These are phyloP conservation scores for Candida pini DNA, from an alignment of 805 yeast genomes.

Conservation along the genomic window DNA sequence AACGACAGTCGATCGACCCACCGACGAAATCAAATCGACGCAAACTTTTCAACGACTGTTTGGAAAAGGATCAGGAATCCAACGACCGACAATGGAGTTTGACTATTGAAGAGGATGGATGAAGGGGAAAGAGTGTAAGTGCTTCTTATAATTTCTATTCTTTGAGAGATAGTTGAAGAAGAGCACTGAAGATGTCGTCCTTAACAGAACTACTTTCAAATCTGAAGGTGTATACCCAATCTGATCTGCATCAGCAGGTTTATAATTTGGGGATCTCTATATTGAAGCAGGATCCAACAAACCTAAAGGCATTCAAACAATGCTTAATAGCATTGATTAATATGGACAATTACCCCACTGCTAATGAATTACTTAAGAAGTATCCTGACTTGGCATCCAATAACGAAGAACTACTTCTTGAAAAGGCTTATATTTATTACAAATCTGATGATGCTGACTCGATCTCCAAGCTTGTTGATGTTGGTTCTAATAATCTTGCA, in stretches of 20 bases:
- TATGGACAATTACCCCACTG: conserved; percentile 49
- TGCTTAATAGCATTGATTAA: conserved; percentile 57
- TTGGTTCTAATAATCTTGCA: conserved; percentile 28
- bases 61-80: too few species aligned
- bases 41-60: too few species aligned
- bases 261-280: conserved; percentile 25
- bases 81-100: too few species aligned
- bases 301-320: conserved; percentile 28
- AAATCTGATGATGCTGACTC: conserved; percentile 34
- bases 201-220: conserved; percentile 29
- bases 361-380: conserved; percentile 36
- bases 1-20: too few species aligned
- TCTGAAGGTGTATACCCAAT: conserved; percentile 30
- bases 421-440: conserved; percentile 55
- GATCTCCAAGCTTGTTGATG: conserved; percentile 14
- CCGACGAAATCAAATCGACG: too few species aligned
- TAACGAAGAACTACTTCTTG: conserved; percentile 35
- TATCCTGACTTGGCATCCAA: conserved; percentile 8
- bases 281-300: conserved; percentile 24
- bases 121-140: too few species aligned
- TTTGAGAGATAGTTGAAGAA: not conserved
- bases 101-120: too few species aligned
- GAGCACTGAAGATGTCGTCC: conserved; percentile 16
- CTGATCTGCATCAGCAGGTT: conserved; percentile 32
- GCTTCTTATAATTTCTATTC: too few species aligned